phyloP scores from a whole-genome alignment of 2,329 filamentous ascomycete species.

The Neonectria ditissima region DNA sequence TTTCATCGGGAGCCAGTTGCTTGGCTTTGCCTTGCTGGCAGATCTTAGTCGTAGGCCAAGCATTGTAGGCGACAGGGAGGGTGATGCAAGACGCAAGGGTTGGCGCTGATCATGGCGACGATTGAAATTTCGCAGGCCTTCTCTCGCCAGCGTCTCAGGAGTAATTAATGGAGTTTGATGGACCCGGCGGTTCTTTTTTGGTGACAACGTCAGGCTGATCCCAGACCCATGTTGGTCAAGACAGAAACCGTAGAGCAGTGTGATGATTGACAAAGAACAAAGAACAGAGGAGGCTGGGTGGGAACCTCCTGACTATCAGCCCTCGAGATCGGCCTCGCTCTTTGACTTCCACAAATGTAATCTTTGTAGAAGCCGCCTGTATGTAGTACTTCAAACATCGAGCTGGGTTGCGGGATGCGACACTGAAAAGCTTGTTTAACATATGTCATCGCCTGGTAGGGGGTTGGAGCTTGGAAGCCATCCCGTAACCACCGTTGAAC shows the following conservation, averaged over 20 bases:
- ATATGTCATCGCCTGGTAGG: neutral
- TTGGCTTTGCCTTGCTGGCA: constrained; percentile 28
- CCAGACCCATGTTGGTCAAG: constrained; percentile 4
- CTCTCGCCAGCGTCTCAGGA: constrained; percentile 24
- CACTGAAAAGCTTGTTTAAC: constrained; percentile 3
- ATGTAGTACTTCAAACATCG: neutral
- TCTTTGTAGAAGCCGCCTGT: neutral
- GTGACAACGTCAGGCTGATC: neutral
- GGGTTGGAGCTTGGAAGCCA: neutral
- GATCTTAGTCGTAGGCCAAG: constrained; percentile 32
- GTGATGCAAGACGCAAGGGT: constrained; percentile 11
- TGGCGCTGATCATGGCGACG: constrained; percentile 40
- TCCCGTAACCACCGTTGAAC: constrained; percentile 3
- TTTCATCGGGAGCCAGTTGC: constrained; percentile 33
- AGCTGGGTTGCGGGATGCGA: neutral
- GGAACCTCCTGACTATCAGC: constrained; percentile 36
- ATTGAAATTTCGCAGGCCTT: constrained; percentile 45
- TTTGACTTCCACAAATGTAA: neutral
- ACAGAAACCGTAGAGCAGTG: neutral
- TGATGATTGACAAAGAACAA: neutral
- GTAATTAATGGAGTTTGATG: neutral
- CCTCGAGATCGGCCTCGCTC: constrained; percentile 12
- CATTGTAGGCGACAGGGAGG: constrained; percentile 17
- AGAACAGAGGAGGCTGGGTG: constrained; percentile 4
- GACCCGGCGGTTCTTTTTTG: neutral